These are phyloP conservation scores for Agroathelia rolfsii DNA, from an alignment of 1,284 basidiomycete species.

Conservation along the genomic window DNA sequence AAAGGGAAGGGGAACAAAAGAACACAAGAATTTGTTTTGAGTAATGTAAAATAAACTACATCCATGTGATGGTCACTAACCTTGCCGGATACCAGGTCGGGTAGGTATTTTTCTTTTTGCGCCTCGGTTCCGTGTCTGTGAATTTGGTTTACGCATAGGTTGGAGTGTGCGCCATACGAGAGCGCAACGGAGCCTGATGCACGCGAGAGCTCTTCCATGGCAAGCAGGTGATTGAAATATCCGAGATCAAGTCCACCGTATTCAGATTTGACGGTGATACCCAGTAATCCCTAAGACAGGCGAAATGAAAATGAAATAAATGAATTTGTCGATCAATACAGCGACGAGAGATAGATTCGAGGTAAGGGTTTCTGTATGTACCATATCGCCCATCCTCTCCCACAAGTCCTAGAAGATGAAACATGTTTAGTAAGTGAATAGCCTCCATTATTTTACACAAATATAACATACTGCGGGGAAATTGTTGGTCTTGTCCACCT, in stretches of 20 bases:
- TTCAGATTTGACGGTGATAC: slow-evolving; percentile 73
- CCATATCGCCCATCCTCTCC: slow-evolving; percentile 85
- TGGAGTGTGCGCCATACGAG: slow-evolving; percentile 88
- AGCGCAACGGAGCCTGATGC: slow-evolving; percentile 87
- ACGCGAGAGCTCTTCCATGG: slow-evolving; percentile 87
- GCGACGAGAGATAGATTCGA: too few species aligned
- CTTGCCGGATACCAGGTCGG: slow-evolving; percentile 74
- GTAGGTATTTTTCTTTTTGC: slow-evolving; percentile 85
- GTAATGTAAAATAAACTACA: too few species aligned
- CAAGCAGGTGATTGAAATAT: slow-evolving; percentile 83
- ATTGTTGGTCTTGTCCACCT: slow-evolving; percentile 76
- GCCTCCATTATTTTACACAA: slow-evolving; percentile 4
- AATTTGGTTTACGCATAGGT: slow-evolving; percentile 85
- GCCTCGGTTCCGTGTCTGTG: slow-evolving; percentile 78
- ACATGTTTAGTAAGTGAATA: slow-evolving; percentile 7
- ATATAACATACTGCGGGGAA: slow-evolving; percentile 56
- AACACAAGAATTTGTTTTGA: too few species aligned
- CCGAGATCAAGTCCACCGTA: slow-evolving; percentile 75
- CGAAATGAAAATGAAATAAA: too few species aligned
- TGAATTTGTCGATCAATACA: too few species aligned
- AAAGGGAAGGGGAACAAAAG: too few species aligned
- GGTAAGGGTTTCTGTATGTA: too few species aligned
- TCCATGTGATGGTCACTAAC: too few species aligned
- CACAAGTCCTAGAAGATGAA: slow-evolving; percentile 60
- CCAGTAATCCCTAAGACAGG: slow-evolving; percentile 70